Base-by-base conservation (phyloP, 768 basidiomycete genomes). In the Termitomyces sp. region DNA sequence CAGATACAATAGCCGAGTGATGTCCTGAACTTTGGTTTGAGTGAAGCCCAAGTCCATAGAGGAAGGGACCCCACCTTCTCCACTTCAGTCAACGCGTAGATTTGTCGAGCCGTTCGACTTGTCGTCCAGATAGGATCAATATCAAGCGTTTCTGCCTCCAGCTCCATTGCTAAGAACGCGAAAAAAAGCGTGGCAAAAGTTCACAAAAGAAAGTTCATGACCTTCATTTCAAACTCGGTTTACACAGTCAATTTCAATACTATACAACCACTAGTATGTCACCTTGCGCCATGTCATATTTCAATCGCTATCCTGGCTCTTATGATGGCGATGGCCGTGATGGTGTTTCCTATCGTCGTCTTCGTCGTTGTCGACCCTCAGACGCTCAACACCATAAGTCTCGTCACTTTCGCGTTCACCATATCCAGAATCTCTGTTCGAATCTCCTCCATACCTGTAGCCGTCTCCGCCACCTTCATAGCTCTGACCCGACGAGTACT, bases 51-150 rank as follows among this genome's bases (percentile, higher is more conserved):
- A 12, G 30, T 20, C 50, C 47, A 30, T 36, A 49, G 15, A 53
- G 51, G 15, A 34, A 18, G 53, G 7, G 13, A 22, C 16, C 71
- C 49, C 44, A 87, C 90, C 78, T 90, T 90, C 69, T 92, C 91
- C 45, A 92, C 90, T 69, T 87, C 84, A 24, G 87, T 86, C 9
- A 93, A 81, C 4, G 86, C 88, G 68, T 86, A 88, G 61, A 92
- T 92, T 69, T 92, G 90, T 57, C 88, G 79, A 36, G 89, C 88
- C 36, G 91, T 92, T 22, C 88, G 81, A 64, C 89, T 91, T 24
- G 88, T 88, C 4, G 81, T 82, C 89, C 89, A 93, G 58, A 91
- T 88, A 7, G 88, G 85, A 74, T 93, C 89, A 48, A 88, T 80
- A 36, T 86, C 83, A n/a, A 65, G 65, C 12, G 66, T 65, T 57